Base-by-base conservation (phyloP, 23 red algal species). In the Chondrus crispus region DNA sequence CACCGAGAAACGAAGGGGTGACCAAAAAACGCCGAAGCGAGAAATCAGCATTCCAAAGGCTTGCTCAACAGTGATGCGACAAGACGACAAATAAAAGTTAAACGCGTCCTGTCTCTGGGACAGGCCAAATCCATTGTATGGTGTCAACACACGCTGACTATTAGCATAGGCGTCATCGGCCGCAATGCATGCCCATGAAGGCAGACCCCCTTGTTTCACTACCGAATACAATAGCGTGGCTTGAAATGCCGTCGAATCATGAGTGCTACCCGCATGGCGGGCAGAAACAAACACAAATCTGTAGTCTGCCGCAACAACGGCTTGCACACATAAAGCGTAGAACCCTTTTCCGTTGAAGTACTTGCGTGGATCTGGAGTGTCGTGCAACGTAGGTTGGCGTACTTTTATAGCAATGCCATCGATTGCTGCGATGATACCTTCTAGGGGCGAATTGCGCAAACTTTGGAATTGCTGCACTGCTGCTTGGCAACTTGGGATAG, bases 61-160 rank as follows among this genome's bases (percentile, higher is more conserved):
- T 60, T 82, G 77, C 45, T 82, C 44, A 5, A 44, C 81, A 68
- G 22, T 39, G 16, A 85, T 85, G n/a, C 81, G 49, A 42, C 49
- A 4, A 2, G 81, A 85, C 11, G 57, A 85, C 11, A 66, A 45
- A 69, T 85, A 85, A 29, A 36, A 85, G 47, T 85, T 85, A 36
- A 69, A 85, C 19, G 62, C 49, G 47, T 85, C 55, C 38, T 85
- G 55, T 24, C 30, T 68, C 38, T 5, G 20, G 20, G 36, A 22
- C 14, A 85, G 33, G 11, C 51, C 51, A 38, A 46, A 38, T 10
- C 80, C 80, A 63, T 26, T 52, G 28, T 66, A 84, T 22, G 80
- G 81, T 20, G 51, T 85, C 12, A 85, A 19, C n/a, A 68, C 16
- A 32, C 36, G 51, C 2, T 36, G 24, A 43, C 58, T 60, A 68